These are phyloP conservation scores for Colletotrichum eleusines DNA, from an alignment of 2,329 filamentous ascomycete species.

Conservation along the genomic window DNA sequence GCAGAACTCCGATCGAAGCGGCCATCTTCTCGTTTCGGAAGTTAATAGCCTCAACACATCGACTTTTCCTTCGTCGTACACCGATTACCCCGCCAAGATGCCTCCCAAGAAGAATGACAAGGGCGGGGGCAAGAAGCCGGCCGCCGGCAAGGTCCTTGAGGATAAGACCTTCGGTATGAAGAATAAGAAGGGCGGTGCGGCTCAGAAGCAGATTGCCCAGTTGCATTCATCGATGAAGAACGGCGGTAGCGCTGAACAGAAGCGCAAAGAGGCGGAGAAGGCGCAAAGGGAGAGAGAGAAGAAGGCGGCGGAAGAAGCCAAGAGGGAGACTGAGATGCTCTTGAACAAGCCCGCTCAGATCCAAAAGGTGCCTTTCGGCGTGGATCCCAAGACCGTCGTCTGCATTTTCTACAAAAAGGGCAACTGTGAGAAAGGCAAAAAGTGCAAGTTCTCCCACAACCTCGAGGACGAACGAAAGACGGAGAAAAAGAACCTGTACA, in stretches of 20 bases:
- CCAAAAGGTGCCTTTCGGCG: slow-evolving; percentile 98
- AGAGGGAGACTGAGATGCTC: slow-evolving; percentile 82
- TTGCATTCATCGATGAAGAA: slow-evolving; percentile 79
- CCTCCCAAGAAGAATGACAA: slow-evolving; percentile 74
- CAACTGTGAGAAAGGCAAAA: slow-evolving; percentile 94
- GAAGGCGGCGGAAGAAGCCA: slow-evolving; percentile 87
- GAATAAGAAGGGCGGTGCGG: slow-evolving; percentile 96
- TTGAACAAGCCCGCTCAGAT: slow-evolving; percentile 93
- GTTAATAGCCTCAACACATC: slow-evolving; percentile 5
- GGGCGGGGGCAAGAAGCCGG: slow-evolving; percentile 65
- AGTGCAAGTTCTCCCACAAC: slow-evolving; percentile 99
- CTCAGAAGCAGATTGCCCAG: slow-evolving; percentile 91
- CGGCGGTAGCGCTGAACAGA: slow-evolving; percentile 87
- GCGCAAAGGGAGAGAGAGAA: slow-evolving; percentile 84
- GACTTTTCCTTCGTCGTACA: slow-evolving; percentile 31
- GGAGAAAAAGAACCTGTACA: slow-evolving; percentile 92
- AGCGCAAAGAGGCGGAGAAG: slow-evolving; percentile 79
- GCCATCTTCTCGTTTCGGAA: slow-evolving; percentile 15
- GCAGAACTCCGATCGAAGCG: slow-evolving; percentile 7
- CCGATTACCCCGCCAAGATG: slow-evolving; percentile 66
- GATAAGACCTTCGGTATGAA: slow-evolving; percentile 99
- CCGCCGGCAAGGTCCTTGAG: slow-evolving; percentile 75
- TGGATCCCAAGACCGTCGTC: slow-evolving; percentile 96
- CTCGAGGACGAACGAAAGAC: slow-evolving; percentile 89
- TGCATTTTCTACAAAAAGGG: slow-evolving; percentile 99